A percentile compares a stretch with the other conserved stretches of the same genome.
Evolutionary conservation across 768 basidiomycete species (phyloP).

Genomic region (Jaapia argillacea): DNA sequence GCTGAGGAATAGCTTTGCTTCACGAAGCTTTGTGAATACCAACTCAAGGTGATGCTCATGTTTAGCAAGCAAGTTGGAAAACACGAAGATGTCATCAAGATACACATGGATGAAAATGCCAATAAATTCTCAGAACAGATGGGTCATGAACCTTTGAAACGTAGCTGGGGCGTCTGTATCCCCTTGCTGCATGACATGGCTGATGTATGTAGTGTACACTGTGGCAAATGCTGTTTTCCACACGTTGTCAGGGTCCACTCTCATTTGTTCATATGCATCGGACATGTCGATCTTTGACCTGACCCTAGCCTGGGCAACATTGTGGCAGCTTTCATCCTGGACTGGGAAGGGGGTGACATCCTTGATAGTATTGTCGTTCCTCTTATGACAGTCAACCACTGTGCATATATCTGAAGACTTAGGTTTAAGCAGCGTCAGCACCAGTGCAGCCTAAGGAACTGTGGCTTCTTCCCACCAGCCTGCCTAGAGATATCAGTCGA

Average conservation of each 20-base stretch:
- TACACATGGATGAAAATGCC: slow-evolving; percentile 31
- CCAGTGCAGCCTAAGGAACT: slow-evolving; percentile 18
- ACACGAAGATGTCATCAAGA: slow-evolving; percentile 35
- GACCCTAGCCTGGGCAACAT: slow-evolving; percentile 21
- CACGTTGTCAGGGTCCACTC: slow-evolving; percentile 19
- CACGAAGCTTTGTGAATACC: slow-evolving; percentile 20
- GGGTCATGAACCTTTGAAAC: slow-evolving; percentile 33
- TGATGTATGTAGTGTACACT: slow-evolving; percentile 25
- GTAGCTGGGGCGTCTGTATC: slow-evolving; percentile 36
- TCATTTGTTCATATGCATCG: slow-evolving; percentile 34
- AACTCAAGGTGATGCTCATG: slow-evolving; percentile 23
- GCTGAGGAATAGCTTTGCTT: slow-evolving; percentile 22
- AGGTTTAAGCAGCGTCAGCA: slow-evolving; percentile 23
- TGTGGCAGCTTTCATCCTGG: slow-evolving; percentile 24
- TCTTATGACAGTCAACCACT: slow-evolving; percentile 22
- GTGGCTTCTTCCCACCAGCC: slow-evolving; percentile 23
- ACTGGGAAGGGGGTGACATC: slow-evolving; percentile 31
- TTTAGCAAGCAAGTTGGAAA: slow-evolving; percentile 23
- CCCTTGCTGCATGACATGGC: slow-evolving; percentile 31
- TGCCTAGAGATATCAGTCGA: slow-evolving; percentile 18
- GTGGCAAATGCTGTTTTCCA: slow-evolving; percentile 25
- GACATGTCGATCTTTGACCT: slow-evolving; percentile 32
- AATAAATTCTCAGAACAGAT: slow-evolving; percentile 27
- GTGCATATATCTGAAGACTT: slow-evolving; percentile 24
- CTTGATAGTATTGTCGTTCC: slow-evolving; percentile 32